phyloP scores from a whole-genome alignment of 176 grass and related monocot genomes.

The Pontederia crassipes region DNA sequence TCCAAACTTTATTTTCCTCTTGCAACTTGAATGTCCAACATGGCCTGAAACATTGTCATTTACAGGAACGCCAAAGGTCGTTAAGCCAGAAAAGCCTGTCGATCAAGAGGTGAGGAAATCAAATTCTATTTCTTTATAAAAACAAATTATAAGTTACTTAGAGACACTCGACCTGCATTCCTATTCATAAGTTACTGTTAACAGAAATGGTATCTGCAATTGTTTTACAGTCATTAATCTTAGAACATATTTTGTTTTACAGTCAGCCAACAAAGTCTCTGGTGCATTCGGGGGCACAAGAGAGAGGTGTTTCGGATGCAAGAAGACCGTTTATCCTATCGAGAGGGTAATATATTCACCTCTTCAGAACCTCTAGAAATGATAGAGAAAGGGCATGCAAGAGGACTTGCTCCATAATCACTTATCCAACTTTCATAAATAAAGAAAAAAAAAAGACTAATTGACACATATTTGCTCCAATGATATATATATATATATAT shows the following conservation, averaged over 20 bases:
- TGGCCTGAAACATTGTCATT: conserved; percentile 4
- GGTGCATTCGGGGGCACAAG: conserved; percentile 82
- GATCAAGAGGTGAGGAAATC: conserved; percentile 47
- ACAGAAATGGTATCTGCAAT: too few species aligned
- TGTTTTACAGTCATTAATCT: too few species aligned
- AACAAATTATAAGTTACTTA: too few species aligned
- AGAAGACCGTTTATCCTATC: conserved; percentile 83
- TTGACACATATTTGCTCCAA: too few species aligned
- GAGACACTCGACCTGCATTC: too few species aligned
- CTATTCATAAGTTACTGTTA: too few species aligned
- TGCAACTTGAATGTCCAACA: neutral
- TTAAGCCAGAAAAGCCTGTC: conserved; percentile 79
- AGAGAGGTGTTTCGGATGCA: conserved; percentile 92
- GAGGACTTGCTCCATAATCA: conserved; percentile 12
- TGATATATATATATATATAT: too few species aligned
- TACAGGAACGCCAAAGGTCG: conserved; percentile 89
- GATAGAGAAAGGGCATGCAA: neutral
- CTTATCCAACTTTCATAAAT: neutral
- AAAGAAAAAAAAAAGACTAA: too few species aligned
- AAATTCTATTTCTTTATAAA: neutral
- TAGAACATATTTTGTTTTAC: conserved; percentile 23
- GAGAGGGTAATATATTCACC: conserved; percentile 61
- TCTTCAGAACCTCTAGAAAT: conserved; percentile 11
- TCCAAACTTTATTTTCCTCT: neutral
- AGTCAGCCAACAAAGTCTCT: conserved; percentile 83